Base-by-base conservation (phyloP, 306 rosid species). In the Cucurbita moschata region DNA sequence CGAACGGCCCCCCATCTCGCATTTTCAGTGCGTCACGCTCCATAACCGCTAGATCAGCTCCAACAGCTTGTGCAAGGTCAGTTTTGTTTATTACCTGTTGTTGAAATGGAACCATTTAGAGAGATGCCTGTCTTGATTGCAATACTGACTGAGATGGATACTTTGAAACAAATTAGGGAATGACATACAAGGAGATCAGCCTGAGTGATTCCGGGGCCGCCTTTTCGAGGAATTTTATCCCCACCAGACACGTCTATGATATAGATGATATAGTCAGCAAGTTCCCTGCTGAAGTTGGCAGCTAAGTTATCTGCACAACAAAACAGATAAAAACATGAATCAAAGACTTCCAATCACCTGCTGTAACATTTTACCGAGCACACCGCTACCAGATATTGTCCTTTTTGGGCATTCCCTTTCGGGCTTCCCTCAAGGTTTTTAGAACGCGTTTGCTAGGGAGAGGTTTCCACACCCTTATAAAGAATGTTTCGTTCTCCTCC, bases 131-230 rank as follows among this genome's bases (percentile, higher is more conserved):
- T 64, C 71, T 39, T 64, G 35, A 42, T 8, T 42, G 37, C 70
- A 39, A 10, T 40, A n/a, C 26, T 39, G 14, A 15, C 6, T 42
- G 3, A 12, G 55, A 68, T 23, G 21, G 14, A 56, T 68, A 35
- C 19, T 68, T 30, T 12, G 12, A 63, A 63, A 8, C 13, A 68
- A 13, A 50, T 47, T 58, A 43, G 14, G 14, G 72, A 69, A 67
- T 44, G 62, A 83, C 97, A 10, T 82, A 94, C 99, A 42, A 94
- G 95, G 72, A 94, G 99, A 83, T 94, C 97, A n/a, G 99, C 99
- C 78, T 94, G 99, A 37, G 99, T 94, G 88, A 94, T 94, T 19
- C 99, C 99, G 44, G 99, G 99, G 72, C 99, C 99, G 53, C 99
- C 99, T 87, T 94, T 94, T 62, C 99, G 83, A 54, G 99, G 99